Percentiles rank a stretch among this genome's conserved stretches.
phyloP scores from a whole-genome alignment of 108 stramenopile genomes.

The Craspedostauros australis region DNA sequence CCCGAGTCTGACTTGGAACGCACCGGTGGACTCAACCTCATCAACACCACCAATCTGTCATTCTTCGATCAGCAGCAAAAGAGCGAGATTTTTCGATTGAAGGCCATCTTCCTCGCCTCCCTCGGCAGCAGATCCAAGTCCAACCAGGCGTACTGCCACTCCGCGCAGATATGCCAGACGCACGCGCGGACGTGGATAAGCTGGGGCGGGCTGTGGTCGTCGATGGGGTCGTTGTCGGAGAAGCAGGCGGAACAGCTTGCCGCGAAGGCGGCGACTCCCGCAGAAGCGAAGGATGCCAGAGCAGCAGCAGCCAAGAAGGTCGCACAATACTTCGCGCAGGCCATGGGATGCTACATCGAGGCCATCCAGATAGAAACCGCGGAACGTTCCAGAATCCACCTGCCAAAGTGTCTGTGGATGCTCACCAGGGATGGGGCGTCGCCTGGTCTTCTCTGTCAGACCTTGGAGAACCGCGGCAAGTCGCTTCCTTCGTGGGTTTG shows the following conservation, averaged over 20 bases:
- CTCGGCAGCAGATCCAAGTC: constrained; percentile 73
- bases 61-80: constrained; percentile 86
- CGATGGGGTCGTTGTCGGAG: constrained; percentile 46
- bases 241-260: constrained; percentile 28
- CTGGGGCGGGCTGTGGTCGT: constrained; percentile 89
- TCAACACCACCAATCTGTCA: constrained; percentile 92
- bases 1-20: constrained; percentile 51
- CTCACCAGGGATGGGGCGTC: constrained; percentile 74
- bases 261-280: constrained; percentile 10
- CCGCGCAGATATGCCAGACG: constrained; percentile 83
- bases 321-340: constrained; percentile 81
- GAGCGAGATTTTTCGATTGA: constrained; percentile 89
- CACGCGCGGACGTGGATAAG: constrained; percentile 86
- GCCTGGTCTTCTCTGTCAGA: constrained; percentile 67
- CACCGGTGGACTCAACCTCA: constrained; percentile 84
- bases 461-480: constrained; percentile 61
- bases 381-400: constrained; percentile 73
- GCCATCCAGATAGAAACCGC: constrained; percentile 65
- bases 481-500: constrained; percentile 88
- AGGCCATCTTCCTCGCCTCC: constrained; percentile 72
- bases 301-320: constrained; percentile 58
- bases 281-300: constrained; percentile 29
- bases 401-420: constrained; percentile 86
- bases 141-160: constrained; percentile 87
- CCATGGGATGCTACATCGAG: constrained; percentile 92